Evolutionary conservation across 2,329 filamentous ascomycete genomes (phyloP).

Genomic region (Capronia americana): DNA sequence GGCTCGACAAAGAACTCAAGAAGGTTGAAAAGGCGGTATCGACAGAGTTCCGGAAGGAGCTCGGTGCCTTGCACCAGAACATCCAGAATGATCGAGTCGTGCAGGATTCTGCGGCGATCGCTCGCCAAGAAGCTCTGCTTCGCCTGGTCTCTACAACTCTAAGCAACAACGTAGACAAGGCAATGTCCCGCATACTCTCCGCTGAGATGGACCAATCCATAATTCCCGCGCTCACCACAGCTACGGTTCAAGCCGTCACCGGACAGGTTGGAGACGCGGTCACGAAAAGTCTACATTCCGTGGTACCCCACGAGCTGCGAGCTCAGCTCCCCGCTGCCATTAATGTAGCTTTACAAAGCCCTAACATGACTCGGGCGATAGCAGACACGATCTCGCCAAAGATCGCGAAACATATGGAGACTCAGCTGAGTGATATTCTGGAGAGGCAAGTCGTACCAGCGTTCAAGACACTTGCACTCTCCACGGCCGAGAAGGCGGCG

Average conservation of each 20-base stretch:
- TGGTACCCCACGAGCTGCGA: constrained; percentile 76
- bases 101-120: constrained; percentile 66
- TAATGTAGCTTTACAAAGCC: constrained; percentile 71
- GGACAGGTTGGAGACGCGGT: constrained; percentile 74
- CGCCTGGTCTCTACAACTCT: constrained; percentile 72
- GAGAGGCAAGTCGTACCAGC: constrained; percentile 69
- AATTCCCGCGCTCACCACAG: constrained; percentile 73
- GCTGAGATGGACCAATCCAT: constrained; percentile 77
- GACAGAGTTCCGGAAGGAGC: constrained; percentile 58
- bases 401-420: constrained; percentile 72
- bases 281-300: constrained; percentile 68
- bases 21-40: constrained; percentile 56
- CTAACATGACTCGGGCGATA: constrained; percentile 74
- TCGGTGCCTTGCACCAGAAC: constrained; percentile 64
- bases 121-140: constrained; percentile 73
- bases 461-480: constrained; percentile 68
- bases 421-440: constrained; percentile 68
- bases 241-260: constrained; percentile 71
- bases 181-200: constrained; percentile 76
- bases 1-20: constrained; percentile 67
- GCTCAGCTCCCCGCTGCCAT: constrained; percentile 71
- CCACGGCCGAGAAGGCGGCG: constrained; percentile 71
- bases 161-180: constrained; percentile 75
- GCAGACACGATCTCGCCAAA: constrained; percentile 73
- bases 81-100: constrained; percentile 73